Evolutionary conservation across 2,329 filamentous ascomycete species (phyloP).

Genomic region (Aspergillus piperis): DNA sequence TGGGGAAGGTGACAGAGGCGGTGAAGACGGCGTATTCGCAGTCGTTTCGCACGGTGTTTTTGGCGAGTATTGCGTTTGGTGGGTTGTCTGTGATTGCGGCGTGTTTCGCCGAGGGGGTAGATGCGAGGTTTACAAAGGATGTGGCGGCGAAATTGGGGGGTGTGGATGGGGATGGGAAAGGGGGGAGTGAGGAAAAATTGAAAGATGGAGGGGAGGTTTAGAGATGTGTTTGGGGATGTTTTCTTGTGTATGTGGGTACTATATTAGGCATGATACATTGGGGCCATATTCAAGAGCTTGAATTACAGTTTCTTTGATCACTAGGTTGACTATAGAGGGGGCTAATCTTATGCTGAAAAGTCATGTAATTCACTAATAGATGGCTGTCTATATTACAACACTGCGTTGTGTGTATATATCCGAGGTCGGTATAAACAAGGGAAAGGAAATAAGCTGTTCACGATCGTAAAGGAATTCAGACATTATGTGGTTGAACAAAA

Average conservation of each 20-base stretch:
- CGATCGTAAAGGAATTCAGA: neutral
- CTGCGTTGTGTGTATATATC: conserved; percentile 1
- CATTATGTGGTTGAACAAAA: neutral
- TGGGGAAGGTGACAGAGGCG: neutral
- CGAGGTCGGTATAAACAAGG: conserved; percentile 1
- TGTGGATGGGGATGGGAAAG: neutral
- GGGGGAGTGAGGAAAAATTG: neutral
- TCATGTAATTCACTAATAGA: neutral
- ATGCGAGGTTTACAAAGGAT: neutral
- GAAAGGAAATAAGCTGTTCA: neutral
- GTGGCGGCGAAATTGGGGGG: neutral
- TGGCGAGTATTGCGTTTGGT: conserved; percentile 1
- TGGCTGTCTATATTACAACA: conserved; percentile 6
- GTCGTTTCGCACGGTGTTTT: conserved; percentile 5
- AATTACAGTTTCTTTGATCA: too few species aligned
- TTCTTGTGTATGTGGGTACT: too few species aligned
- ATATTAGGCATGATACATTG: too few species aligned
- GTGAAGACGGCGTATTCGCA: conserved; percentile 3
- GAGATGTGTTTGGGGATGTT: neutral
- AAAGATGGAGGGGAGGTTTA: neutral
- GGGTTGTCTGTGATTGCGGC: neutral
- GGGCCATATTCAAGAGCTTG: too few species aligned
- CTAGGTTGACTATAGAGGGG: neutral
- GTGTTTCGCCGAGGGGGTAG: neutral
- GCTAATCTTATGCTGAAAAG: neutral